Evolutionary conservation across 352 stramenopile genomes (phyloP), one percentile per base, ranked within the genome.

Genomic region (Globisporangium paddicum): DNA sequence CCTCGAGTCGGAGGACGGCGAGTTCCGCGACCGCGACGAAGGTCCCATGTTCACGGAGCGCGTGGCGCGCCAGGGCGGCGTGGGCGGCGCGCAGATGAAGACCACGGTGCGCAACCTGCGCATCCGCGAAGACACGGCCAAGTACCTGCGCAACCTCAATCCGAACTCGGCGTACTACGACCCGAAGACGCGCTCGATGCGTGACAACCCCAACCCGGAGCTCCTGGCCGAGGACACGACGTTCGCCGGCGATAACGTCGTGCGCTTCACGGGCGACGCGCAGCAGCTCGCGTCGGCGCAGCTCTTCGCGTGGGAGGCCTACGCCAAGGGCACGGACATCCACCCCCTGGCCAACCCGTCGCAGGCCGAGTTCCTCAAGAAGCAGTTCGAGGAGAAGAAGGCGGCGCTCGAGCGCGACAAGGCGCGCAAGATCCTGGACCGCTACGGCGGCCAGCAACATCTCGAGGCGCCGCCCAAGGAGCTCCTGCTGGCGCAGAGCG

Each of bases 111-210:
- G 96, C 1, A 99, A 99, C 69, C 75, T 99, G 37, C 92, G 98
- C 21, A 99, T 99, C 68, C 93, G 98, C 55, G 98, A 99, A 73
- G 98, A 99, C 71, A 99, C 96, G 42, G 97, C 97, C 59, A 99
- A 99, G 71, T 99, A 99, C 67, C 66, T 99, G 53, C 82, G 95
- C 26, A 99, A 99, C 63, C 77, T 99, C 21, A 97, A 99, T 76
- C 86, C 95, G 9, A 98, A 99, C 68, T 98, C 91, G 48, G 97
- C 97, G 5, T 99, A 98, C 73, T 99, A 99, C 75, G 97, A 99
- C 87, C 97, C 97, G 0, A 99, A 99, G 76, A 98, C 92, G 40
- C 82, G 97, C 30, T 98, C 92, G 3, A 99, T 99, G 97, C 82
- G 97, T 26, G 96, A 98, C 60, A 99, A 99, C 79, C 97, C 96